phyloP scores from a whole-genome alignment of 129 eudicot genomes.

The Solidago caesia region DNA sequence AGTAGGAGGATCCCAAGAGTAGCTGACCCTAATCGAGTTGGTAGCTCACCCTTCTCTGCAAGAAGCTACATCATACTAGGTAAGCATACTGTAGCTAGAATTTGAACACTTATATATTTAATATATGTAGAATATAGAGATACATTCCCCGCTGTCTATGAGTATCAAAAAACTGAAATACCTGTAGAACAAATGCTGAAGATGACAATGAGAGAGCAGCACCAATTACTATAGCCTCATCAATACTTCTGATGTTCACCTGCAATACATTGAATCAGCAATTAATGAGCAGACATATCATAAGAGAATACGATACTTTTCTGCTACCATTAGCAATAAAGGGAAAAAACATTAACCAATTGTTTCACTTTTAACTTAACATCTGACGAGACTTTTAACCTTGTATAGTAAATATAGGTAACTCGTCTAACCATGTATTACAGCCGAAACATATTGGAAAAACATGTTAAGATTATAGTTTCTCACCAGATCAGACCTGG shows the following conservation, averaged over 20 bases:
- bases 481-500: constrained; percentile 88
- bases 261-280: constrained; percentile 32
- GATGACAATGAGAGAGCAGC: constrained; percentile 97
- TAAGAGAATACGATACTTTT: neutral
- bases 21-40: constrained; percentile 97
- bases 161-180: constrained; percentile 26
- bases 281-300: constrained; percentile 17
- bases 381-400: neutral
- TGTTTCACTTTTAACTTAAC: neutral
- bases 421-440: neutral
- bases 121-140: neutral
- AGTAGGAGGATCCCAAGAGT: constrained; percentile 91
- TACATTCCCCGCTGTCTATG: neutral
- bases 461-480: neutral
- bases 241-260: constrained; percentile 96
- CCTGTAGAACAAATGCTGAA: constrained; percentile 99
- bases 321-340: no score
- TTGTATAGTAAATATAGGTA: neutral
- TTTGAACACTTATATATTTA: neutral
- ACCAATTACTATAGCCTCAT: constrained; percentile 93
- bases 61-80: constrained; percentile 70
- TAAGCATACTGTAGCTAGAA: constrained; percentile 30
- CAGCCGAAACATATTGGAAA: neutral
- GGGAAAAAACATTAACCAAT: neutral
- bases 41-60: constrained; percentile 98